A percentile compares a stretch with the other conserved stretches of the same genome.
phyloP scores from a whole-genome alignment of 2,329 filamentous ascomycete species.

The Calonectria hawksworthii region DNA sequence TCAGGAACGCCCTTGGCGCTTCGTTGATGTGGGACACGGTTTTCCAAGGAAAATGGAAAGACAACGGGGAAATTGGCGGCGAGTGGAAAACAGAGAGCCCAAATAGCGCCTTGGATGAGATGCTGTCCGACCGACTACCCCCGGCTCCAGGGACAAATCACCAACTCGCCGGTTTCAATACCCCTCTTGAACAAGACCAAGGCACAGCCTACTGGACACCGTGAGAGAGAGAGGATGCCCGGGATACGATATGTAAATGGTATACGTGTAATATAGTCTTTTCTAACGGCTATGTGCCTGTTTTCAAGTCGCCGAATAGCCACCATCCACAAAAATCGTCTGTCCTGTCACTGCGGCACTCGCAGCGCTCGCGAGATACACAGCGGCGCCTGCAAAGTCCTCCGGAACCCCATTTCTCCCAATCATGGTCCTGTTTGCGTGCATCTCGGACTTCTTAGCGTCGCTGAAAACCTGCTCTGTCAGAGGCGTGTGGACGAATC shows the following conservation, averaged over 20 bases:
- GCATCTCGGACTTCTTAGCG: conserved; percentile 34
- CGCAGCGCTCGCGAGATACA: conserved; percentile 49
- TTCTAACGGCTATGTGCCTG: background rate
- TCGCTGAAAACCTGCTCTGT: conserved; percentile 42
- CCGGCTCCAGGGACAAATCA: background rate
- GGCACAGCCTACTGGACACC: background rate
- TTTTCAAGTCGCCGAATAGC: conserved; percentile 46
- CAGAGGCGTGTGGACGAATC: conserved; percentile 48
- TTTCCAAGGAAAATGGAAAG: background rate
- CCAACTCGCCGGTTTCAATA: background rate
- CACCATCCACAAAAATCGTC: conserved; percentile 52
- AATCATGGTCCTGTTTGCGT: conserved; percentile 48
- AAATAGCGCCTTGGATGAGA: background rate
- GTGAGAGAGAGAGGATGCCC: background rate
- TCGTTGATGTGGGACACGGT: background rate
- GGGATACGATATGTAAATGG: no score
- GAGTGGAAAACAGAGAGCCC: background rate
- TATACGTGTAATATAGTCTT: background rate
- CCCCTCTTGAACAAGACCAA: background rate
- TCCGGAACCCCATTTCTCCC: conserved; percentile 48
- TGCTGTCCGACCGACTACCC: background rate
- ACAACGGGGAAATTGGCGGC: background rate
- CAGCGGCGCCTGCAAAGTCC: conserved; percentile 49
- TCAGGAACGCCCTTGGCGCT: background rate
- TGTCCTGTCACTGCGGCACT: conserved; percentile 51